Evolutionary conservation across 495 filamentous ascomycete genomes (phyloP), one percentile per base, ranked within the genome.

Genomic region (Annulohypoxylon maeteangense): DNA sequence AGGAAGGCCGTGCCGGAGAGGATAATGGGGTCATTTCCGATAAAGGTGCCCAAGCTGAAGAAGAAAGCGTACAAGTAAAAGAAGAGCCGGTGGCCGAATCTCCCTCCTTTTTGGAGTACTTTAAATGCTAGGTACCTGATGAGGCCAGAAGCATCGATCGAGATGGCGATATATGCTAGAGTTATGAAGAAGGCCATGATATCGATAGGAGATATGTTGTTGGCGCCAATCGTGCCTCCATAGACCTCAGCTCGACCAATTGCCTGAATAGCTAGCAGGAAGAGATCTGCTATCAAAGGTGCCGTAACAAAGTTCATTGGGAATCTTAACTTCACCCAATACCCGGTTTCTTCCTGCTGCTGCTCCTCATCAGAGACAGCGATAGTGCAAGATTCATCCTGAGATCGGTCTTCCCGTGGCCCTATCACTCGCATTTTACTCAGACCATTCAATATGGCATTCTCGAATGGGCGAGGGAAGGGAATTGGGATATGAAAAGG

Each of bases 141-240:
- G 7, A 90, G 78, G 18, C 89, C 89, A 3, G 89, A 90, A 1
- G 89, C 88, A 69, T 91, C 89, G 74, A 91, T 89, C 3, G 89
- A 91, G 62, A 91, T 91, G 57, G 89, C 89, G 71, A 91, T 90
- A 77, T 91, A 91, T 3, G 89, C 88, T n/a, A 90, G 79, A 0
- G 89, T 88, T 58, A 90, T 81, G 80, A 91, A 91, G 78, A 91
- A 90, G 36, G 78, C 75, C 85, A 91, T 89, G 71, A 91, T 90
- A 57, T 90, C 87, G 65, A 88, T 81, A 0, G 89, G 88, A 1
- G 78, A 81, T 72, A 91, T 91, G 66, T 84, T 76, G 74, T 88
- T 76, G 3, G 88, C 79, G 3, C 89, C 89, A 22, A 89, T 67
- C 0, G 87, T 90, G 20, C 89, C 89, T 67, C 86, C 89, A 31